Evolutionary conservation across 805 yeast genomes (phyloP).

Genomic region (Ogataea pini): DNA sequence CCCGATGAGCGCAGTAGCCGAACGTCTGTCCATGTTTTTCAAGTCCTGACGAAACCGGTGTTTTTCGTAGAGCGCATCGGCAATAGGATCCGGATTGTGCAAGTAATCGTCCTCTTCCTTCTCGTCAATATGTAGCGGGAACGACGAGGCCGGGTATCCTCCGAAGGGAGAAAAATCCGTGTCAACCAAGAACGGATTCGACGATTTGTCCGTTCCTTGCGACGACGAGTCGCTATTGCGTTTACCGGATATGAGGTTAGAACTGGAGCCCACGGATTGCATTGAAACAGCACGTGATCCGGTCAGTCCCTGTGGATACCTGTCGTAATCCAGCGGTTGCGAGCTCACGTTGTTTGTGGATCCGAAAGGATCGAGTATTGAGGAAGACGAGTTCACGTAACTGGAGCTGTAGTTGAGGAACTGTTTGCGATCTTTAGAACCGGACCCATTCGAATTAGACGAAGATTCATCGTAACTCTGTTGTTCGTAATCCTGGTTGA

Average conservation of each 20-base stretch:
- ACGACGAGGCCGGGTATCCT: constrained; percentile 91
- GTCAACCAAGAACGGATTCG: constrained; percentile 47
- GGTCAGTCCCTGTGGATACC: constrained; percentile 63
- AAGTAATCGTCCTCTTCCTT: constrained; percentile 93
- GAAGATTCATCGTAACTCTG: constrained; percentile 32
- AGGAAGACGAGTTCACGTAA: constrained; percentile 32
- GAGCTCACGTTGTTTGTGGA: constrained; percentile 27
- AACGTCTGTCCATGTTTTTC: constrained; percentile 63
- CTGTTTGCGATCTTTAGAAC: constrained; percentile 22
- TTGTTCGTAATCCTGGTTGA: constrained; percentile 34
- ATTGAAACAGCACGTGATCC: constrained; percentile 58
- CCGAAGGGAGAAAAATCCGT: constrained; percentile 90
- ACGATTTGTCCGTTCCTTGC: constrained; percentile 25
- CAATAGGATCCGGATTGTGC: constrained; percentile 95
- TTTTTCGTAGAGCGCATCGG: constrained; percentile 82
- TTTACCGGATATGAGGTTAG: constrained; percentile 23
- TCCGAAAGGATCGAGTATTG: constrained; percentile 33
- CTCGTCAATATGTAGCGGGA: constrained; percentile 89
- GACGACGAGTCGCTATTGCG: constrained; percentile 23
- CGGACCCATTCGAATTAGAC: constrained; percentile 23
- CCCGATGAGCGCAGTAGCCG: constrained; percentile 63
- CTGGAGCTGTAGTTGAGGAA: constrained; percentile 25
- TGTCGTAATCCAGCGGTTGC: constrained; percentile 55
- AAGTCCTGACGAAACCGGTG: constrained; percentile 65
- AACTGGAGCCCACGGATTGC: constrained; percentile 42